Evolutionary conservation across 306 rosid genomes (phyloP).

Genomic region (Cyclanthera cordifolia): DNA sequence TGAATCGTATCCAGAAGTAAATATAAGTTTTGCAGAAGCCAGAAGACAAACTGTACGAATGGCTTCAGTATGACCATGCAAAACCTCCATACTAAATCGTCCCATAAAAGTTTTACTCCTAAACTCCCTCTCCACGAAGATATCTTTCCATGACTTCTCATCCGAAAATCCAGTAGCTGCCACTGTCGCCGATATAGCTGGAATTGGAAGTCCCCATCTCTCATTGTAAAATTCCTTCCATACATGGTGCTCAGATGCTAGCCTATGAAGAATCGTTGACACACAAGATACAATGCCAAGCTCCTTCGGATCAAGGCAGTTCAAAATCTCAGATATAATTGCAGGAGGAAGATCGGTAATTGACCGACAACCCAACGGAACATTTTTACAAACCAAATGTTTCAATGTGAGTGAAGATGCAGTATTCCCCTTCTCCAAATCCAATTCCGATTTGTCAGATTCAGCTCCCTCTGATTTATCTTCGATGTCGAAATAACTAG

Average conservation of each 20-base stretch:
- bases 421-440: slow-evolving; percentile 33
- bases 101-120: slow-evolving; percentile 92
- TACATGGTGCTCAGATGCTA: slow-evolving; percentile 79
- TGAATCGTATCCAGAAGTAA: slow-evolving; percentile 86
- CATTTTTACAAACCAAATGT: slow-evolving; percentile 29
- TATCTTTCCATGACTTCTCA: slow-evolving; percentile 78
- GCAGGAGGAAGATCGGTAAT: slow-evolving; percentile 72
- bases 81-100: slow-evolving; percentile 55
- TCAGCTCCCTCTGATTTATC: slow-evolving; percentile 18
- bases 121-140: slow-evolving; percentile 83
- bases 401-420: slow-evolving; percentile 16
- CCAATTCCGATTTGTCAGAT: slow-evolving; percentile 21
- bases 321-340: slow-evolving; percentile 64
- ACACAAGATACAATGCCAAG: slow-evolving; percentile 80
- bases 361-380: slow-evolving; percentile 26
- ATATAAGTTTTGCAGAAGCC: slow-evolving; percentile 67
- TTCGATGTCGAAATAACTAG: slow-evolving; percentile 21
- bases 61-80: slow-evolving; percentile 84
- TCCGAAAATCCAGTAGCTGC: slow-evolving; percentile 29
- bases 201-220: slow-evolving; percentile 86
- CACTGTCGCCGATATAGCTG: slow-evolving; percentile 24
- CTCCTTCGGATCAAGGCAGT: slow-evolving; percentile 82
- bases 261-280: slow-evolving; percentile 39
- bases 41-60: slow-evolving; percentile 67
- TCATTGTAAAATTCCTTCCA: slow-evolving; percentile 91